Base-by-base conservation (phyloP, 176 grass and related monocot genomes). In the Cenchrus americanus region DNA sequence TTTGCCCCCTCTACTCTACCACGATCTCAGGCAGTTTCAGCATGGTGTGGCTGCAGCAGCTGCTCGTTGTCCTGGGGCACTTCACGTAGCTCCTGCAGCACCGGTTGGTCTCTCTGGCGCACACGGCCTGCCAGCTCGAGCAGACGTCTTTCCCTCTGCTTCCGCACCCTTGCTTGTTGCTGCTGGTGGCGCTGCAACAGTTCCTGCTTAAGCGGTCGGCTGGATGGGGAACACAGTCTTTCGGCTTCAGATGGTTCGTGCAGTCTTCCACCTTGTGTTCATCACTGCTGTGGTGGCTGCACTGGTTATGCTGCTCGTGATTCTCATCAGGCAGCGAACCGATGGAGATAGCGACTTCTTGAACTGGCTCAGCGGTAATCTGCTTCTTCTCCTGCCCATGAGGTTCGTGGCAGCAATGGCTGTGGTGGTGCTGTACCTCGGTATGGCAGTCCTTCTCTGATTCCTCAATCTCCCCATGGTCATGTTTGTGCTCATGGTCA, bases 1-100 rank as follows among this genome's bases (percentile, higher is more conserved):
- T 71, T 7, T 58, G 32, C 8, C 52, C 37, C 71, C 41, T 37
- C 86, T 95, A 98, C 78, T 96, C 91, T 27, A 87, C 84, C 42
- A 99, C 61, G 22, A 99, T 99, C 75, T 99, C 97, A 10, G 87
- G 89, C 44, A 94, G 77, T 44, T 87, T 95, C 46, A 96, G 24
- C 19, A 85, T 84, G 70, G 42, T 82, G 70, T 86, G 82, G 87
- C 83, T 78, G 75, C 93, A 94, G 71, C 97, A 94, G 6, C 81
- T 80, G 19, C 84, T 88, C 10, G 69, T 83, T 62, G 34, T 37
- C 34, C 69, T 86, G 58, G 73, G 76, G 80, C 85, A 87, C 65
- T 86, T 85, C 53, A 74, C 85, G 66, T 87, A 90, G 83, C 83
- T 96, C 78, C 86, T 87, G 82, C 91, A 96, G 37, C 91, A 93